Conservation (phyloP, 768 basidiomycete species). For the Calocera cornea region DNA sequence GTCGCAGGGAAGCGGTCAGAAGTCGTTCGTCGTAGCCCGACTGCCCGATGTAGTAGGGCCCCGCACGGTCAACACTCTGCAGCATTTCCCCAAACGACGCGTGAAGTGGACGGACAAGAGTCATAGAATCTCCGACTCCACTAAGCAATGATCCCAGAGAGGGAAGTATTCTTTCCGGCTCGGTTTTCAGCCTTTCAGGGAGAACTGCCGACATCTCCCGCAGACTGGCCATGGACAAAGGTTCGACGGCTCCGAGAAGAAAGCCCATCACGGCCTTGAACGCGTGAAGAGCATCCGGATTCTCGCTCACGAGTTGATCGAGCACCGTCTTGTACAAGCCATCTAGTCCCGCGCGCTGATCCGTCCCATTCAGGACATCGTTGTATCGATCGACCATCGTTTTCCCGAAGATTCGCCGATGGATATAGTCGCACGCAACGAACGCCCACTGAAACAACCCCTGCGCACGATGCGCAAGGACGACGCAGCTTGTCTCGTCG, state of each 20-base stretch:
- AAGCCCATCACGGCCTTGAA: neutral
- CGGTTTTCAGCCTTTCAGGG: neutral
- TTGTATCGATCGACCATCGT: neutral
- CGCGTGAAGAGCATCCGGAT: neutral
- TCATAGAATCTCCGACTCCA: neutral
- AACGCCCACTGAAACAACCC: slow-evolving; percentile 1
- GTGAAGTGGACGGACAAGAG: neutral
- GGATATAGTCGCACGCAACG: neutral
- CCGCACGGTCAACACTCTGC: neutral
- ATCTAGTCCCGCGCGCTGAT: neutral
- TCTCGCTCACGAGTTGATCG: neutral
- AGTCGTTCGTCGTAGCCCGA: neutral
- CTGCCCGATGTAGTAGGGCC: neutral
- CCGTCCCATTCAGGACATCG: neutral
- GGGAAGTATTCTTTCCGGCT: neutral
- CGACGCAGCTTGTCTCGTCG: neutral
- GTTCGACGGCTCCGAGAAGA: neutral
- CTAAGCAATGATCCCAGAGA: neutral
- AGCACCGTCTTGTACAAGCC: neutral
- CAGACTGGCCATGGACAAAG: neutral
- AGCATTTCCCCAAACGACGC: neutral
- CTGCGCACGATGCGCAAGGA: neutral
- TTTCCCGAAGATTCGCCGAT: neutral
- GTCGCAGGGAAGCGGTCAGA: neutral
- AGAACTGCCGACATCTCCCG: neutral